phyloP scores from a whole-genome alignment of 1,139 yeast genomes.

The Geotrichum aggregatum region DNA sequence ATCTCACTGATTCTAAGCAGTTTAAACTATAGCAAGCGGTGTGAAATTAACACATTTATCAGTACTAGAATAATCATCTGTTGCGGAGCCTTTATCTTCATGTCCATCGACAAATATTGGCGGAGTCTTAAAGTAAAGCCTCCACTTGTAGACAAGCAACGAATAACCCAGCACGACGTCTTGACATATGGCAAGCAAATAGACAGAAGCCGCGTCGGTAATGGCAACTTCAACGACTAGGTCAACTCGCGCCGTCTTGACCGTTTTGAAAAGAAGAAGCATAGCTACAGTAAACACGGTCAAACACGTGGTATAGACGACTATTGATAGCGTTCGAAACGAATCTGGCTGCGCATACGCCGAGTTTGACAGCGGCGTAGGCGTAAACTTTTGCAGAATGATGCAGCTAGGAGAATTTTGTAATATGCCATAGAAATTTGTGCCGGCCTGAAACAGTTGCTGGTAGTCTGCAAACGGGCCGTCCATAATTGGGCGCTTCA shows the following conservation, averaged over 20 bases:
- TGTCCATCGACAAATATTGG: no score
- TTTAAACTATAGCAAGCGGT: background rate
- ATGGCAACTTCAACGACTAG: constrained; percentile 27
- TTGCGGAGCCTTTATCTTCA: no score
- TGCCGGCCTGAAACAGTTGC: constrained; percentile 5
- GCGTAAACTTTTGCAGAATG: constrained; percentile 22
- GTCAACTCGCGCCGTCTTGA: constrained; percentile 24
- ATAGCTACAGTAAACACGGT: constrained; percentile 22
- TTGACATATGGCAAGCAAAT: constrained; percentile 26
- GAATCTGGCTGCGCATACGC: constrained; percentile 24
- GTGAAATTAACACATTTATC: background rate
- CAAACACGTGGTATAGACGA: constrained; percentile 24
- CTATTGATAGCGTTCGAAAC: constrained; percentile 23
- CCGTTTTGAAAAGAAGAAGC: constrained; percentile 21
- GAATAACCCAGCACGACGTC: constrained; percentile 21
- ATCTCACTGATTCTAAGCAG: background rate
- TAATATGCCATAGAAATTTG: constrained; percentile 5
- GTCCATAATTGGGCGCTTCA: background rate
- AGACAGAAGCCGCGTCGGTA: constrained; percentile 28
- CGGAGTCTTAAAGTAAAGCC: background rate
- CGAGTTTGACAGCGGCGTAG: constrained; percentile 20
- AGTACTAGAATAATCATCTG: background rate
- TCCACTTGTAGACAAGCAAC: constrained; percentile 6
- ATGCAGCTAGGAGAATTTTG: constrained; percentile 1
- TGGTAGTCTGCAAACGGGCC: constrained; percentile 13